Evolutionary conservation across 345 rosid species (phyloP), one percentile per base, ranked within the genome.

Genomic region (Populus ilicifolia): DNA sequence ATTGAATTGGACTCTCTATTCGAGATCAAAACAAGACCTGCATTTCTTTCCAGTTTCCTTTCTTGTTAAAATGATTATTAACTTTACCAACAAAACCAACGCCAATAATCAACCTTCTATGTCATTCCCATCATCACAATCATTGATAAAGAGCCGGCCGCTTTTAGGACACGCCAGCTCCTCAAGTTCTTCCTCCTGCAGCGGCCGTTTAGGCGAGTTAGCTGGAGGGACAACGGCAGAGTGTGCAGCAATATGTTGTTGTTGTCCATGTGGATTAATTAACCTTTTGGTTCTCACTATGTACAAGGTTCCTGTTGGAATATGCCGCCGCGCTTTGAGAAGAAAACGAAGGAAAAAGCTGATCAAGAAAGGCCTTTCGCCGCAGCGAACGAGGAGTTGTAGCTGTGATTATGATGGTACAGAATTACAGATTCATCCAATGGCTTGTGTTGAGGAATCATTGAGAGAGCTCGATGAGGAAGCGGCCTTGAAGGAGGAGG

Each of bases 181-280:
- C 78, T 10, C 46, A 56, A 48, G 56, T 74, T 67, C 78, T 59
- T 77, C 78, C 35, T n/a, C 69, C 79, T 69, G 67, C 71, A 35
- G 78, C 39, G 69, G 74, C 7, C 68, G 66, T 27, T 61, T 76
- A 14, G 89, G 71, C 3, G 87, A 86, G 82, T 59, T 83, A 11
- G 89, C 86, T 0, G 89, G 89, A 2, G 86, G 85, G 29, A 79
- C 89, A n/a, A 50, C 87, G 43, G 89, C 89, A 13, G 89, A 84
- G 72, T 86, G 89, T 71, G 86, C 86, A 16, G 89, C 84, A 20
- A 50, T 86, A 25, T 82, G 86, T 54, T 86, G 89, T 50, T 86
- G 89, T 43, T 86, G 89, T 70, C 89, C 89, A 12, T 84, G 86
- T 69, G 86, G 82, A 59, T 72, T 86, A 63, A 72, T 70, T 27